Evolutionary conservation across 768 basidiomycete species (phyloP), one percentile per base, ranked within the genome.

Genomic region (Suillus alpinus): DNA sequence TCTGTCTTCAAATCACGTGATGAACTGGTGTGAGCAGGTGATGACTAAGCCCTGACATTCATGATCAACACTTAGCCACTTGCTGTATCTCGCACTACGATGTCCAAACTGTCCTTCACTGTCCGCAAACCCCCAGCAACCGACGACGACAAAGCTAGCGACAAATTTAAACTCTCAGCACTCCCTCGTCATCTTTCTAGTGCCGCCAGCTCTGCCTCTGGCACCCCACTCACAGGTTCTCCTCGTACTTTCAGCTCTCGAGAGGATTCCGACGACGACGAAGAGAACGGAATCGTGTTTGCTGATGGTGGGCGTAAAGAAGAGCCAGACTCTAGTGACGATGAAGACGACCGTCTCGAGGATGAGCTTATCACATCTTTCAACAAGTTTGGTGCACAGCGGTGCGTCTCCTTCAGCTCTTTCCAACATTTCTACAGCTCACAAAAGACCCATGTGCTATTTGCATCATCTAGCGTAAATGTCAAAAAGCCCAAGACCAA

Each of bases 361-460:
- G 90, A 92, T 36, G 85, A 90, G 71, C 80, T 91, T 9, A 85
- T 91, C 57, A 83, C 86, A 3, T 85, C 83, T 6, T 90, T 92
- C 66, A 87, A 89, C 69, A 80, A 81, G 60, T 86, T 89, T 62
- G 86, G 89, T 40, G 85, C 85, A 64, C 85, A 91, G 86, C 91
- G 93, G 93, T 95, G 88, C 82, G 93, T 92, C 70, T n/a, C 34
- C 18, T 0, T 18, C 37, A 41, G 0, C 41, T 41, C 6, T n/a
- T 31, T 44, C 44, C 34, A 53, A 53, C 82, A 78, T 81, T 81
- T 76, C 81, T 80, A 83, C 85, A 90, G 83, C 90, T 92, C 86
- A 91, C 88, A 83, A 68, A 77, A 88, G 88, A 65, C 63, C 63
- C 37, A 12, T 23, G 26, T 63, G 32, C 40, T 39, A 31, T 47